Evolutionary conservation across 495 filamentous ascomycete genomes (phyloP), one percentile per base, ranked within the genome.

Genomic region (Rhypophila decipiens): DNA sequence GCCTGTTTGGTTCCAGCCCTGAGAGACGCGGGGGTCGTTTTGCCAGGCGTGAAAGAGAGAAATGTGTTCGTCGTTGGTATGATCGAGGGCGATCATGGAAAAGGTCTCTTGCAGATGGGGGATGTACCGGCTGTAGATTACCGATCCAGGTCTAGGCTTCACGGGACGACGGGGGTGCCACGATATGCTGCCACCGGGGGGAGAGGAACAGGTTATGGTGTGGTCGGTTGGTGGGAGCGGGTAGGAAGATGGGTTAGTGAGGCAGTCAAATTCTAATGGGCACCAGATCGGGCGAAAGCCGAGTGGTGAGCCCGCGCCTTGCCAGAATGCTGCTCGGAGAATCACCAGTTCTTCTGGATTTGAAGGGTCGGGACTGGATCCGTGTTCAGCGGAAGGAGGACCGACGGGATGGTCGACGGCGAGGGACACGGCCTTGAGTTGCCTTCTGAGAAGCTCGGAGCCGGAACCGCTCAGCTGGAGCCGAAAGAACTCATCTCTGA

Each of bases 1-100:
- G 17, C 82, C 82, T 8, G 76, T 80, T 64, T 81, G 76, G 47
- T 84, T 81, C 82, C 82, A 86, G 5, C 82, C 82, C 56, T 78
- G 73, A 10, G 80, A 80, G 4, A 86, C 82, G 24, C 82, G 77
- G 21, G 82, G 81, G 56, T 86, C 82, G 59, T 85, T 86, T 59
- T 84, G 80, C 82, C 82, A 86, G 19, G 51, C 68, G 60, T 86
- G 74, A 65, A 86, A 86, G 5, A 83, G 66, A 24, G 65, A 59
- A 42, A 85, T 57, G 48, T 86, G 82, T 46, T 71, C 68, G 0
- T 53, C 46, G 50, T 80, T 61, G 43, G 68, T 42, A 62, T 70
- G 75, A 52, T 86, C 75, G 0, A 86, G 69, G 17, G 77, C 80
- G 20, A 78, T 71, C 58, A 86, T 78, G 35, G 77, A 82, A 53